Evolutionary conservation across 371 early-diverging fungal species (phyloP), one percentile per base, ranked within the genome.

Genomic region (Batkoa obscura): DNA sequence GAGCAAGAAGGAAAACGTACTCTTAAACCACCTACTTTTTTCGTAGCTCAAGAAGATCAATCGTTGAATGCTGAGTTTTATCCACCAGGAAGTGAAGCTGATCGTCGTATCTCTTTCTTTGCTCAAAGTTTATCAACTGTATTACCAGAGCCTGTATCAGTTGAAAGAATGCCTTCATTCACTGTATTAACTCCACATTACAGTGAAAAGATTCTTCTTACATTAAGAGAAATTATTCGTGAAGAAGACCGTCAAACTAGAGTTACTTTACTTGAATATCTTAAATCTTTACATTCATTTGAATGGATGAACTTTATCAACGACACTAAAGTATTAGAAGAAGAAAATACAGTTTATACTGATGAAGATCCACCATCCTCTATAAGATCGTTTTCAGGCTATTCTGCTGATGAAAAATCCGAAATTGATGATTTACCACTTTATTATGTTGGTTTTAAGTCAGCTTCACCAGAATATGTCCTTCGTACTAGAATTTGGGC

Each of bases 241-340:
- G 88, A 86, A 59, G 81, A 84, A 50, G 87, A 89, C 58, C 72
- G 79, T 49, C 76, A 84, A 60, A 83, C 83, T 1, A 74, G 86
- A 2, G 78, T 90, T 6, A 88, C 87, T 3, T 61, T 88, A 48
- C 64, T 91, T 31, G 88, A 90, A 68, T 90, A 90, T 50, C 64
- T 90, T 45, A 88, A 90, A 62, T 81, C 86, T 31, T 69, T 89
- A 30, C 84, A 88, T 60, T 71, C 83, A 0, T 73, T 79, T 15
- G 90, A 91, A 62, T 89, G 90, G 89, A 85, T 81, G 50, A 89
- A 89, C 67, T 91, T 88, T 72, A 85, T 91, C 35, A 77, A 81
- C 62, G 90, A 90, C 59, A 88, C 85, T 53, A 87, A 86, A 66
- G 73, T 84, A 31, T 59, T 84, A 60, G 84, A 73, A 0, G 81